These are phyloP conservation scores for Leccinum subrobustum DNA, from an alignment of 1,284 basidiomycete genomes.

Conservation along the genomic window DNA sequence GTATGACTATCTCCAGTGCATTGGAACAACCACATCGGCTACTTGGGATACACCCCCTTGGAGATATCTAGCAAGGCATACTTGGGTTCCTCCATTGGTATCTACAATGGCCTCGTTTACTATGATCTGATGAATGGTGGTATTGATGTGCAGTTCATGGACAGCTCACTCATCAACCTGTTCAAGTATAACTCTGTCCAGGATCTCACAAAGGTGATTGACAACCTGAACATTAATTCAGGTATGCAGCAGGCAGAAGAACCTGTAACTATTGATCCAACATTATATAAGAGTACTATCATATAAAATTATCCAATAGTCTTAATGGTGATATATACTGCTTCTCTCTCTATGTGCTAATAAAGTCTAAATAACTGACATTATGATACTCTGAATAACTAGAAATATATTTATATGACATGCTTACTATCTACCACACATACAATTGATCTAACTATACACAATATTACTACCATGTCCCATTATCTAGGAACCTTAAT, in stretches of 20 bases:
- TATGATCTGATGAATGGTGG: slow-evolving; percentile 73
- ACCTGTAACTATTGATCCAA: no score
- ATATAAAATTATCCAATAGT: no score
- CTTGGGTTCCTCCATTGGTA: slow-evolving; percentile 67
- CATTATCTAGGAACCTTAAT: no score
- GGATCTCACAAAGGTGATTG: slow-evolving; percentile 51
- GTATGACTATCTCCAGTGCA: slow-evolving; percentile 81
- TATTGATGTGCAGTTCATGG: slow-evolving; percentile 23
- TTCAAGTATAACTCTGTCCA: slow-evolving; percentile 38
- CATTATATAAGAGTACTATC: no score
- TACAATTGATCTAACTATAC: no score
- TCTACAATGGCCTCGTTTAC: slow-evolving; percentile 81
- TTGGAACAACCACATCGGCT: slow-evolving; percentile 85
- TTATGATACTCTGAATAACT: no score
- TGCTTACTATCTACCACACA: no score
- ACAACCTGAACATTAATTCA: slow-evolving; percentile 33
- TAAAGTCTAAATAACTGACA: no score
- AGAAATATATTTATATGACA: no score
- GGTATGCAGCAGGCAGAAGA: not conserved
- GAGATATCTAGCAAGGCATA: slow-evolving; percentile 74
- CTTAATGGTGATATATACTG: no score
- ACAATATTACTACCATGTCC: no score
- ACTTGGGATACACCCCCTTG: slow-evolving; percentile 83
- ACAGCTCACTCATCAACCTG: not conserved
- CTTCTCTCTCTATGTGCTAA: no score